Evolutionary conservation across 1,139 yeast genomes (phyloP).

Genomic region (Meyerozyma smithsonii): DNA sequence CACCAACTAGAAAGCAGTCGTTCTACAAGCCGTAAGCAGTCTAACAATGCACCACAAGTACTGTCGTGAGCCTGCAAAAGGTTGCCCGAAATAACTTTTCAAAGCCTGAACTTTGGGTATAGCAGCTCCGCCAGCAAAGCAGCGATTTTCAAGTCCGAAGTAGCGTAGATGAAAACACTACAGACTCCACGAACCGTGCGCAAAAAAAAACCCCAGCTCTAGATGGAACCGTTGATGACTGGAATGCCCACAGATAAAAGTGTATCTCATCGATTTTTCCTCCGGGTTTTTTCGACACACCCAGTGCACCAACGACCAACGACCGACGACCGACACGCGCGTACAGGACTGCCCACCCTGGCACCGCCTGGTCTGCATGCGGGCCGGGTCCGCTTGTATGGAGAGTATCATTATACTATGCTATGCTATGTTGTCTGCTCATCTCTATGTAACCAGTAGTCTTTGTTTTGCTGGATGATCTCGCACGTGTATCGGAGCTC

Average conservation of each 20-base stretch:
- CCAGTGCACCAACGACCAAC: slow-evolving; percentile 5
- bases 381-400: neutral
- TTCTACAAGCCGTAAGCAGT: neutral
- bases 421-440: neutral
- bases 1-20: too few species aligned
- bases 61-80: neutral
- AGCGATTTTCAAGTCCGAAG: neutral
- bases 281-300: neutral
- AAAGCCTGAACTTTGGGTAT: neutral
- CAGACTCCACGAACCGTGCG: neutral
- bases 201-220: neutral
- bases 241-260: neutral
- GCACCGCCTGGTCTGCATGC: too few species aligned
- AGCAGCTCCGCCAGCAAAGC: slow-evolving; percentile 6
- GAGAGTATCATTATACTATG: neutral
- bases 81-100: neutral
- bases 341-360: too few species aligned
- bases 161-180: neutral
- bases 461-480: slow-evolving; percentile 41
- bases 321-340: too few species aligned
- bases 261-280: neutral
- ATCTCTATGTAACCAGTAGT: slow-evolving; percentile 31
- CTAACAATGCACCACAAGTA: neutral
- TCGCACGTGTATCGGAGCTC: slow-evolving; percentile 50
- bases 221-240: neutral